Base-by-base conservation (phyloP, 805 yeast species). In the Maudiozyma serrabonitensis region DNA sequence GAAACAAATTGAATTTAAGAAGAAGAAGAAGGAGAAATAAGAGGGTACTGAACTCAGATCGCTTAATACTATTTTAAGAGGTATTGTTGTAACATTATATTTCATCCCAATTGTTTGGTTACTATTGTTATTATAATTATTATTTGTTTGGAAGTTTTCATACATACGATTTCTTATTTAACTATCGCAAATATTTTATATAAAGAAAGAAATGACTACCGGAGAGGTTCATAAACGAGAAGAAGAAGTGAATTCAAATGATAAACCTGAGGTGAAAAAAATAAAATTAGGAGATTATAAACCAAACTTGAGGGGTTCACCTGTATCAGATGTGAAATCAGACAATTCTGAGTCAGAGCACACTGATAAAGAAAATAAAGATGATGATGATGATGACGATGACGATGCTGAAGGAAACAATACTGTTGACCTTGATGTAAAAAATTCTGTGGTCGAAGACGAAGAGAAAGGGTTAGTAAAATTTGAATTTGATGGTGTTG, bases 401-500 rank as follows among this genome's bases (percentile, higher is more conserved):
- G 56, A 41, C 26, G 50, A 31, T 23, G 13, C 21, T 34, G 44
- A 45, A 19, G 28, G 8, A 8, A 26, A 26, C 8, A 26, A 26
- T 8, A 25, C 43, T n/a, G 18, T 25, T 25, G 46, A 46, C 12
- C 18, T 46, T 40, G 32, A 49, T 45, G 46, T 42, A 12, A 48
- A 47, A 26, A 42, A 40, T 13, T 41, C 51, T 1, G 41, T 45
- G 2, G 43, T 54, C 9, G 43, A 26, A 11, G 53, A 54, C 16
- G 47, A 50, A 26, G 49, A 45, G 6, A 46, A 43, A 23, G 68
- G 74, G 6, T 63, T 67, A 12, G 72, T 70, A 19, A 72, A 63
- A 37, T 72, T 73, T 50, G 67, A 64, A 51, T 73, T 72, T 63
- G 95, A 87, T 61, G 96, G 96, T 1, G 79, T 78, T 15, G 73